Base-by-base conservation (phyloP, 2,329 filamentous ascomycete genomes). In the Penicillium corylophilum region DNA sequence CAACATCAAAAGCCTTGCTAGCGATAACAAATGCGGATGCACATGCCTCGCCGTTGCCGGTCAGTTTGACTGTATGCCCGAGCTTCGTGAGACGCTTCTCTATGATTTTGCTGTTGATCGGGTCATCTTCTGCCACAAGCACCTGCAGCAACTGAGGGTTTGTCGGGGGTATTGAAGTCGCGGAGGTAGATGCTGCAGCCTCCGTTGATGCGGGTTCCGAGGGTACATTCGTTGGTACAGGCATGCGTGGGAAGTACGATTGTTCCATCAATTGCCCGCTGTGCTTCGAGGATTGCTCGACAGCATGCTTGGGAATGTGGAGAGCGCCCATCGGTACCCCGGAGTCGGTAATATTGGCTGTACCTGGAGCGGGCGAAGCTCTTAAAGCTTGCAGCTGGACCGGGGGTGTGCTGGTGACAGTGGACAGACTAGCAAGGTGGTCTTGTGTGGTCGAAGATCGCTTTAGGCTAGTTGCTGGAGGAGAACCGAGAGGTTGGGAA, bases 111-210 rank as follows among this genome's bases (percentile, higher is more conserved):
- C 88, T 88, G 59, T 96, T 96, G 63, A 95, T 85, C 0, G 90
- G 89, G 61, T 96, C 90, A 59, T 96, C 91, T 65, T 96, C 91
- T 0, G 91, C 91, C 22, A 95, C 84, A 15, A 96, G 77, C 0
- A 95, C 85, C 20, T 51, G 59, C 6, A 69, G 52, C 4, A 54
- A 36, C 3, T 51, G 40, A 13, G 48, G 15, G 2, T 46, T 20
- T 1, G 24, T 15, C 3, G 39, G 42, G 7, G 48, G 3, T 1
- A 49, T 31, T 5, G 56, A 55, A 4, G 53, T 59, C 4, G 57
- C 50, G 5, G 43, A 22, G 3, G 49, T 55, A 8, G 59, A 58
- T 9, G 49, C 20, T 12, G 42, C 23, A 8, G 22, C 48, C 2
- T 38, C 20, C 0, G 49, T 49, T 9, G 59, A 60, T 2, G 46